A percentile compares a stretch with the other conserved stretches of the same genome.
phyloP scores from a whole-genome alignment of 2,329 filamentous ascomycete species.

The Trichophyton equinum region DNA sequence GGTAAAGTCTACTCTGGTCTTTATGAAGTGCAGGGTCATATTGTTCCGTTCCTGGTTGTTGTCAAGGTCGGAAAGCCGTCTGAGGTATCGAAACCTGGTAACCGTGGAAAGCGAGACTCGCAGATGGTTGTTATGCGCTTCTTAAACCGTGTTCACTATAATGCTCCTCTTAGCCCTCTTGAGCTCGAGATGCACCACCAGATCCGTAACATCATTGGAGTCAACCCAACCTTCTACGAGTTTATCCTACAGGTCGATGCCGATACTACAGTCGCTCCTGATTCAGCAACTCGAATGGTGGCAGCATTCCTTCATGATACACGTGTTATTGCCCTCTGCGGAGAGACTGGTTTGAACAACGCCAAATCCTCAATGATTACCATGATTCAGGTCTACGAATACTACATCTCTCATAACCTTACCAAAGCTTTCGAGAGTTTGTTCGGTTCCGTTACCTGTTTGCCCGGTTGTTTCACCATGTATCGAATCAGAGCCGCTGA shows the following conservation, averaged over 20 bases:
- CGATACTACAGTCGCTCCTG: slow-evolving; percentile 82
- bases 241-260: slow-evolving; percentile 94
- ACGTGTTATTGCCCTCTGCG: slow-evolving; percentile 82
- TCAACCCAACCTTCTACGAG: slow-evolving; percentile 97
- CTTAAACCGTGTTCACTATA: slow-evolving; percentile 98
- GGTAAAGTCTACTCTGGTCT: slow-evolving; percentile 95
- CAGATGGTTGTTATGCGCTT: slow-evolving; percentile 99
- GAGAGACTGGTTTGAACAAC: slow-evolving; percentile 87
- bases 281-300: slow-evolving; percentile 86
- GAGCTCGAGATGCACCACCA: slow-evolving; percentile 98
- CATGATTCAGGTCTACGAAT: slow-evolving; percentile 99
- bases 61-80: slow-evolving; percentile 87
- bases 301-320: slow-evolving; percentile 84
- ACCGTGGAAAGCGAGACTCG: slow-evolving; percentile 97
- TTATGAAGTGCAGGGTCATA: slow-evolving; percentile 95
- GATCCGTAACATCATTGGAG: slow-evolving; percentile 95
- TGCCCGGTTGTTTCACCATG: slow-evolving; percentile 99
- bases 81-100: slow-evolving; percentile 67
- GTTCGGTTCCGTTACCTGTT: slow-evolving; percentile 92
- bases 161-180: slow-evolving; percentile 85
- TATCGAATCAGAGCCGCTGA: slow-evolving; percentile 92
- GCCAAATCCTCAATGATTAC: slow-evolving; percentile 87
- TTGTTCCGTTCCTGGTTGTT: slow-evolving; percentile 91
- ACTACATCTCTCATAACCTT: slow-evolving; percentile 97
- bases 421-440: slow-evolving; percentile 94